Evolutionary conservation across 306 rosid species (phyloP).

Genomic region (Vigna mungo): DNA sequence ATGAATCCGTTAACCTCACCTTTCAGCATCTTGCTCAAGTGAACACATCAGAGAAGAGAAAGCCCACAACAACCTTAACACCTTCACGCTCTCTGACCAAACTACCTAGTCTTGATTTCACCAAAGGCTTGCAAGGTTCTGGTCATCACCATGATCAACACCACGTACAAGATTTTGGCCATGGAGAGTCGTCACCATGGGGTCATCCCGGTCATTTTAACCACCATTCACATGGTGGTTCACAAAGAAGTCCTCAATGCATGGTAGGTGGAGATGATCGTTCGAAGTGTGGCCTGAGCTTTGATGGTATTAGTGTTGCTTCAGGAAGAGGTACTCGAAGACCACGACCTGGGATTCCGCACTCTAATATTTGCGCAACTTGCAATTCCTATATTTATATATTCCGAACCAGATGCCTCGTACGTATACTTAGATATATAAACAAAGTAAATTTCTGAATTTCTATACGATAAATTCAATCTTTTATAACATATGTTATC

Average conservation of each 20-base stretch:
- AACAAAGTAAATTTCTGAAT: not conserved
- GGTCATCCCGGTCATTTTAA: slow-evolving; percentile 37
- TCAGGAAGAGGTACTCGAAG: slow-evolving; percentile 44
- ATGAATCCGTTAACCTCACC: slow-evolving; percentile 88
- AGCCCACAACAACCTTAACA: not conserved
- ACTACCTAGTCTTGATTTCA: slow-evolving; percentile 81
- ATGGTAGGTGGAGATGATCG: not conserved
- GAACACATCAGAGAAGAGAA: slow-evolving; percentile 46
- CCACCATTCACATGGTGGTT: slow-evolving; percentile 39
- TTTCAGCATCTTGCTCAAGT: slow-evolving; percentile 68
- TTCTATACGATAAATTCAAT: not conserved
- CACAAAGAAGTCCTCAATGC: slow-evolving; percentile 3
- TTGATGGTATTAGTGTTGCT: slow-evolving; percentile 53
- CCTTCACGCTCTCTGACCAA: slow-evolving; percentile 38
- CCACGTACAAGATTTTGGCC: not conserved
- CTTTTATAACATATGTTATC: not conserved
- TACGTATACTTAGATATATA: slow-evolving; percentile 15
- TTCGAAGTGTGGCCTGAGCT: slow-evolving; percentile 27
- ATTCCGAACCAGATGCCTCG: slow-evolving; percentile 77
- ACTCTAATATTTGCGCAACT: slow-evolving; percentile 75
- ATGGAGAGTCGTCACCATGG: slow-evolving; percentile 17
- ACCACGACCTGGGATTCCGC: slow-evolving; percentile 77
- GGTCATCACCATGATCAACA: not conserved
- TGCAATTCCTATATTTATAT: slow-evolving; percentile 66
- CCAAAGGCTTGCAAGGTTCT: slow-evolving; percentile 57